These are phyloP conservation scores for Stylonectria norvegica DNA, from an alignment of 2,329 filamentous ascomycete genomes.

Conservation along the genomic window DNA sequence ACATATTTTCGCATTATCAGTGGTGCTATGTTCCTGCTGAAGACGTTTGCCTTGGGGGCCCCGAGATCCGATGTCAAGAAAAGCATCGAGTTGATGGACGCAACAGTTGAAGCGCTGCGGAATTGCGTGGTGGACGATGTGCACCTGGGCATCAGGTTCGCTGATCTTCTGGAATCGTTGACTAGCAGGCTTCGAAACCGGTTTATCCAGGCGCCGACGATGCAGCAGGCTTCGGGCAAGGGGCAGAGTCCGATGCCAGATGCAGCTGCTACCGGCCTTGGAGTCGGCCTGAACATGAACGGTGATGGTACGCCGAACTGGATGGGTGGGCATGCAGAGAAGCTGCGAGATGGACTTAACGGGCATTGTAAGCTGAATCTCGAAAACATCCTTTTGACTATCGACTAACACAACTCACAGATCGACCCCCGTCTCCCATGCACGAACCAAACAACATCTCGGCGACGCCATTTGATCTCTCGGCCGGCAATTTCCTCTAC, in stretches of 20 bases:
- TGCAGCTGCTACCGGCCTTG: constrained; percentile 25
- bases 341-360: constrained; percentile 39
- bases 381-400: constrained; percentile 10
- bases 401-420: constrained; percentile 28
- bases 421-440: constrained; percentile 31
- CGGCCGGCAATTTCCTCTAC: constrained; percentile 53
- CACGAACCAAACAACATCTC: constrained; percentile 53
- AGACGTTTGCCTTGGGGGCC: constrained; percentile 78
- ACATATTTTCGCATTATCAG: constrained; percentile 86
- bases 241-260: constrained; percentile 41
- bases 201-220: constrained; percentile 64
- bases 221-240: constrained; percentile 39
- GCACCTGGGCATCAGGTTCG: constrained; percentile 79
- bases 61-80: constrained; percentile 74
- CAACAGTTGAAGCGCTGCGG: constrained; percentile 68
- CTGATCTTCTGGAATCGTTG: constrained; percentile 75
- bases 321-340: constrained; percentile 39
- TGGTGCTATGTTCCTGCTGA: constrained; percentile 79
- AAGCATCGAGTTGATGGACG: constrained; percentile 71
- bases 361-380: constrained; percentile 34
- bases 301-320: constrained; percentile 27
- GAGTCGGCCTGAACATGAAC: constrained; percentile 25
- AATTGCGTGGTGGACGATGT: constrained; percentile 82
- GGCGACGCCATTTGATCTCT: constrained; percentile 60
- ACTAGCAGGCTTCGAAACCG: constrained; percentile 70